Evolutionary conservation across 2,329 filamentous ascomycete species (phyloP).

Genomic region (Fusarium incarnatum): DNA sequence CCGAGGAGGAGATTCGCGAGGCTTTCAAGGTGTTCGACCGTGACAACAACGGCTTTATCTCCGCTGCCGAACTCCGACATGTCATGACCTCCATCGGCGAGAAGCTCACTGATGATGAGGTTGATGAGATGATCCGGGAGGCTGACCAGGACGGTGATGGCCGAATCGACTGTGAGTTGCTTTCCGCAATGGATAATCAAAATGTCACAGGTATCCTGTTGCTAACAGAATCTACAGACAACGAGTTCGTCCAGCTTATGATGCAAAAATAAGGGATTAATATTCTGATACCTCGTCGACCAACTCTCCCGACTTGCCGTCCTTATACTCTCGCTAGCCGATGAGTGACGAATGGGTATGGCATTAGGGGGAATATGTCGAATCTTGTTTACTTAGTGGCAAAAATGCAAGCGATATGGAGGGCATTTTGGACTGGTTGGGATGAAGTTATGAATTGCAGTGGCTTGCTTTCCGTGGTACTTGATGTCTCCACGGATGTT

Average conservation of each 20-base stretch:
- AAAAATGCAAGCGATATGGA: conserved; percentile 50
- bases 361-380: conserved; percentile 31
- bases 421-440: conserved; percentile 44
- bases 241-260: conserved; percentile 94
- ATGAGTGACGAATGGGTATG: conserved; percentile 34
- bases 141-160: conserved; percentile 91
- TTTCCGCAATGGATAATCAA: not conserved
- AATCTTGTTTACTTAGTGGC: conserved; percentile 47
- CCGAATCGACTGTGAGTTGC: conserved; percentile 82
- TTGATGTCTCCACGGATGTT: conserved; percentile 40
- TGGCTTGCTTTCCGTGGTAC: conserved; percentile 44
- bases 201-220: not conserved
- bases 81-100: conserved; percentile 94
- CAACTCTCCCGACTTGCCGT: conserved; percentile 34
- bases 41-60: conserved; percentile 93
- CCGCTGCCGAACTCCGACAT: conserved; percentile 86
- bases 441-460: conserved; percentile 45
- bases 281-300: conserved; percentile 45
- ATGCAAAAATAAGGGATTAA: conserved; percentile 82
- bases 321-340: conserved; percentile 24
- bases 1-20: conserved; percentile 89
- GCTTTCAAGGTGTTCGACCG: conserved; percentile 92
- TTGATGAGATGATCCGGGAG: conserved; percentile 93
- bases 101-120: conserved; percentile 90
- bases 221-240: conserved; percentile 67